Evolutionary conservation across 331 rosid genomes (phyloP).

Genomic region (Spiraea crenata): DNA sequence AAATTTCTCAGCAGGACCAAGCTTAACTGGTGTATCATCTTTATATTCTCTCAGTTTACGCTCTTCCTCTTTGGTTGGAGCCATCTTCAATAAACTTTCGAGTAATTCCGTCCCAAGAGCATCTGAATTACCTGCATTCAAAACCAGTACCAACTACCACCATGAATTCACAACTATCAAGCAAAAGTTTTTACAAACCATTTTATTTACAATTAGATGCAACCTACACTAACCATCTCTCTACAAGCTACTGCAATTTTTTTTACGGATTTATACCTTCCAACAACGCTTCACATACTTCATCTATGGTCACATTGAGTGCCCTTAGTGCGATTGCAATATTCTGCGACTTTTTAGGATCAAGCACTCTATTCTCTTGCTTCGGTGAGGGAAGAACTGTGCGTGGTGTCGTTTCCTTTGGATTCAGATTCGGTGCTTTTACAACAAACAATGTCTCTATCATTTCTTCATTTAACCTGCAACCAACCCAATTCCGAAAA

Average conservation of each 20-base stretch:
- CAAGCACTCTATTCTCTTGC: constrained; percentile 69
- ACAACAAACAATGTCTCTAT: constrained; percentile 78
- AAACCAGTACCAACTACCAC: background rate
- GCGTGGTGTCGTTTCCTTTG: constrained; percentile 51
- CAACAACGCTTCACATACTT: constrained; percentile 61
- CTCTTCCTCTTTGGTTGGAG: constrained; percentile 95
- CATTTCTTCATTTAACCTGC: constrained; percentile 95
- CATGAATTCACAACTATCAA: constrained; percentile 14
- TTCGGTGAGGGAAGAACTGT: constrained; percentile 39
- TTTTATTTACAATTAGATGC: background rate
- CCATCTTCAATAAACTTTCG: constrained; percentile 94
- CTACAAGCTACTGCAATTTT: too few species aligned
- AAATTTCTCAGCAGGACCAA: constrained; percentile 91
- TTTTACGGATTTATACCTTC: constrained; percentile 31
- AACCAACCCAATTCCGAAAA: constrained; percentile 10
- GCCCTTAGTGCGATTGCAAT: constrained; percentile 87
- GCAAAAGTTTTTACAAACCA: background rate
- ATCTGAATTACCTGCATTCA: constrained; percentile 68
- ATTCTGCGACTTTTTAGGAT: constrained; percentile 88
- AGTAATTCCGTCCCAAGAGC: constrained; percentile 85
- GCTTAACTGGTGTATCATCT: constrained; percentile 77
- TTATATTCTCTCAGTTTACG: constrained; percentile 74
- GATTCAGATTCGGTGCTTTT: constrained; percentile 44
- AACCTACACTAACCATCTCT: too few species aligned
- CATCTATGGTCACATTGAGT: constrained; percentile 75